phyloP scores from a whole-genome alignment of 2,329 filamentous ascomycete genomes.

The Epichloe festucae region DNA sequence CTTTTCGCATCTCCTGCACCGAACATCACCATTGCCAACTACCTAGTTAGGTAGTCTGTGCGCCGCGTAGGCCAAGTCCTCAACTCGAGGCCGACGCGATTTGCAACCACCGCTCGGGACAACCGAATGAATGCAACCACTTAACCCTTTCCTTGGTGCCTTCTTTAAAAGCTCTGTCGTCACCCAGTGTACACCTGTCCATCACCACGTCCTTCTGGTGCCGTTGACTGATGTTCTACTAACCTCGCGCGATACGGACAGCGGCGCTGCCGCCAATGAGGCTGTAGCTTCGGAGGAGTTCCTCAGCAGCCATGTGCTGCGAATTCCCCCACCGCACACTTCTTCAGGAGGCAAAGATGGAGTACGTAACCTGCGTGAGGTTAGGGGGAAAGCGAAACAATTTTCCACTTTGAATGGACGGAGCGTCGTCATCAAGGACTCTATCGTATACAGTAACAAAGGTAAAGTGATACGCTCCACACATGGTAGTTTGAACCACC shows the following conservation, averaged over 20 bases:
- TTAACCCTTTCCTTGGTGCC: conserved; percentile 96
- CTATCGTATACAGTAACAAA: conserved; percentile 90
- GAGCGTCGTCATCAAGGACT: conserved; percentile 89
- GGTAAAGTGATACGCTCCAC: conserved; percentile 34
- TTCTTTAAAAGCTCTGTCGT: conserved; percentile 96
- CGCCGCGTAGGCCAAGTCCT: conserved; percentile 6
- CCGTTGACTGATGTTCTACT: conserved; percentile 87
- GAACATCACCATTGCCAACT: neutral
- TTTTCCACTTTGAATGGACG: conserved; percentile 86
- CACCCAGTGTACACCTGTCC: conserved; percentile 78
- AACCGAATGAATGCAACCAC: conserved; percentile 67
- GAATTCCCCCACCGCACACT: conserved; percentile 49
- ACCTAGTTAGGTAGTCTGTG: neutral
- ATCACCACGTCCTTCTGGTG: conserved; percentile 88
- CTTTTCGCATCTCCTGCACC: neutral
- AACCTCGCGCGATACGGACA: conserved; percentile 77
- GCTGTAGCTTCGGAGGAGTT: conserved; percentile 87
- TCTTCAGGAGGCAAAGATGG: conserved; percentile 42
- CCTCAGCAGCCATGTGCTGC: conserved; percentile 88
- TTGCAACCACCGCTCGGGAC: conserved; percentile 14
- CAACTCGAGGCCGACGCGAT: conserved; percentile 16
- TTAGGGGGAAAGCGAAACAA: conserved; percentile 87
- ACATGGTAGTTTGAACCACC: neutral
- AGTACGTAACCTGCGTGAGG: conserved; percentile 60
- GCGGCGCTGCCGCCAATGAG: conserved; percentile 62